These are phyloP conservation scores for Allomyces javanicus DNA, from an alignment of 192 early-diverging fungal species.

Conservation along the genomic window DNA sequence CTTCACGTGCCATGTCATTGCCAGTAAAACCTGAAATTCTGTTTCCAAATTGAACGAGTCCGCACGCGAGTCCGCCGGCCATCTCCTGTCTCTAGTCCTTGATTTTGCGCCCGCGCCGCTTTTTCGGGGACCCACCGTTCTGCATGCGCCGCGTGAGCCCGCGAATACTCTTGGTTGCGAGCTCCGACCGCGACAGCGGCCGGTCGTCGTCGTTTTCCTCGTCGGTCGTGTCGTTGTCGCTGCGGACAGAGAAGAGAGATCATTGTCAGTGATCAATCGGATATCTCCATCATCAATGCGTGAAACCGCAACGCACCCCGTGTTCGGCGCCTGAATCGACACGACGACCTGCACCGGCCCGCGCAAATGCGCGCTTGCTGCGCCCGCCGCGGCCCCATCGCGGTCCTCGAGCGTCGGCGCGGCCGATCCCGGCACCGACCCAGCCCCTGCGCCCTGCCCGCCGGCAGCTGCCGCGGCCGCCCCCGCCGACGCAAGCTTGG, in stretches of 20 bases:
- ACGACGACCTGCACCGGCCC: neutral
- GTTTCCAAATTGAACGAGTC: too few relatives aligned
- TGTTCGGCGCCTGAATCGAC: neutral
- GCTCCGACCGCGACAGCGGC: neutral
- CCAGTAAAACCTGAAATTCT: too few relatives aligned
- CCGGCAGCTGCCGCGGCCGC: too few relatives aligned
- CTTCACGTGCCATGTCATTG: too few relatives aligned
- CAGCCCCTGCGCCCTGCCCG: neutral
- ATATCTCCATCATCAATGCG: too few relatives aligned
- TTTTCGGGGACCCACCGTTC: neutral
- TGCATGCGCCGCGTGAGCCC: neutral
- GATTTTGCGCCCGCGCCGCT: neutral
- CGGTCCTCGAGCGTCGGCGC: neutral
- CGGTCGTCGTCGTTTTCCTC: neutral
- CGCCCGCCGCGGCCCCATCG: neutral
- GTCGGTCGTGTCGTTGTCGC: neutral
- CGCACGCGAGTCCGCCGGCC: too few relatives aligned
- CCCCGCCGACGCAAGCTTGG: neutral
- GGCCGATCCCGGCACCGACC: neutral
- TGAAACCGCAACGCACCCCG: neutral
- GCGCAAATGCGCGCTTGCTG: neutral
- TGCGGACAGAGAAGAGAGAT: neutral
- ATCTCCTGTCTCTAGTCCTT: too few relatives aligned
- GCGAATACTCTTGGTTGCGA: neutral
- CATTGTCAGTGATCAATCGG: too few relatives aligned